Percentiles rank a stretch among this genome's conserved stretches.
phyloP scores from a whole-genome alignment of 2,329 filamentous ascomycete genomes.

The Monilinia vaccinii-corymbosi region DNA sequence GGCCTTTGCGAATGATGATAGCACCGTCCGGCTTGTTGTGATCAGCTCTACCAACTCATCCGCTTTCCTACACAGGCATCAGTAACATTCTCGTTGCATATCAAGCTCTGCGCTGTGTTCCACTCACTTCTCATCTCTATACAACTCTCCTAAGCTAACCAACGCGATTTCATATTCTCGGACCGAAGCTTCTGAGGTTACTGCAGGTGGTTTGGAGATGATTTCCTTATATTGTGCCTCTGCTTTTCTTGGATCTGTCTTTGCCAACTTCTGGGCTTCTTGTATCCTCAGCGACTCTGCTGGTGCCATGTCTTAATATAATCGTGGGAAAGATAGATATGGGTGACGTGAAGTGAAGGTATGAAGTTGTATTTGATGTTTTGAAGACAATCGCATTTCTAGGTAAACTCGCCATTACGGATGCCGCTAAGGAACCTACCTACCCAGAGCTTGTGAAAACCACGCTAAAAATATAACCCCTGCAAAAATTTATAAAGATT shows the following conservation, averaged over 20 bases:
- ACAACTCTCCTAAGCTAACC: conserved; percentile 83
- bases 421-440: conserved; percentile 10
- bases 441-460: conserved; percentile 16
- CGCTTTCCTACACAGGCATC: conserved; percentile 49
- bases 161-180: conserved; percentile 88
- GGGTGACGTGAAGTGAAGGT: background rate
- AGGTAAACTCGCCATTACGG: conserved; percentile 12
- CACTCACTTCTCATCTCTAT: conserved; percentile 73
- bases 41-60: conserved; percentile 84
- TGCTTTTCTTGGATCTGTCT: conserved; percentile 73
- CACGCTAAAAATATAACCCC: conserved; percentile 16
- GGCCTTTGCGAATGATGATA: conserved; percentile 95
- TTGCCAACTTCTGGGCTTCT: conserved; percentile 79
- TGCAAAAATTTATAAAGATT: conserved; percentile 16
- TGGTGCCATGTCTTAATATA: conserved; percentile 41
- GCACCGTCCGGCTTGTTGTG: conserved; percentile 78
- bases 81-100: conserved; percentile 19
- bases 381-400: conserved; percentile 15
- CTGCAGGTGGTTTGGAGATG: conserved; percentile 73
- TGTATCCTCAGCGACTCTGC: conserved; percentile 60
- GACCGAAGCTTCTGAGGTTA: conserved; percentile 73
- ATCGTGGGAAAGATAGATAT: conserved; percentile 12
- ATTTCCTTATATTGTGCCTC: conserved; percentile 86
- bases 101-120: background rate
- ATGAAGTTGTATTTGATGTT: conserved; percentile 13